Evolutionary conservation across 805 yeast species (phyloP), one percentile per base, ranked within the genome.

Genomic region (Kluyveromyces aestuarii): DNA sequence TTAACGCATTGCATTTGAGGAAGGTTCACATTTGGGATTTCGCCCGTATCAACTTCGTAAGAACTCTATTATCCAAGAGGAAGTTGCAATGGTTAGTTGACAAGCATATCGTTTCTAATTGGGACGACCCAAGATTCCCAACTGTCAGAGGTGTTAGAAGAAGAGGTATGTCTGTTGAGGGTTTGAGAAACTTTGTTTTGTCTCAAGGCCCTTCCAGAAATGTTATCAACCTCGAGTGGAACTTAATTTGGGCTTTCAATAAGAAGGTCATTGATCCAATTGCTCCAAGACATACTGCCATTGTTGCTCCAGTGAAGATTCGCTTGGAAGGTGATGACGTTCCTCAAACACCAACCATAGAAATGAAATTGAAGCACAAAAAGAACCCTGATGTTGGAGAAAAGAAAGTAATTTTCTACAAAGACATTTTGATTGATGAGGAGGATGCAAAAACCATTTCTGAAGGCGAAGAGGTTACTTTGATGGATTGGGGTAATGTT

Each of bases 41-140:
- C 63, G 93, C 95, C 52, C 82, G 99, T 72, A 90, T 93, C 63
- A 93, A 91, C 79, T 93, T 93, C 66, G 89, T 93, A 51, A 83
- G 97, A 75, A 93, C 99, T 27, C 75, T 93, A 66, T 75, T 93
- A 52, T 88, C 96, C 53, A 93, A 93, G 83, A 85, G 99, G 75
- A 93, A 93, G 76, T 77, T 93, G 66, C 99, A 95, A 74, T 93
- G 99, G 99, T 89, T 93, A 71, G 99, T 93, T 54, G 98, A 93
- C 74, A 84, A 87, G 68, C 74, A 79, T 40, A 75, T 84, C 60
- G 99, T 93, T 50, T 62, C 77, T 21, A 89, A 88, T 72, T 93
- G 99, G 99, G 97, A 93, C 64, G 99, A 93, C 70, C 99, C 99
- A 60, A 80, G 99, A 70, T 93, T 93, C 88, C 99, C 99, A 58